Base-by-base conservation (phyloP, 192 early-diverging fungal species). In the Coemansia sp. region DNA sequence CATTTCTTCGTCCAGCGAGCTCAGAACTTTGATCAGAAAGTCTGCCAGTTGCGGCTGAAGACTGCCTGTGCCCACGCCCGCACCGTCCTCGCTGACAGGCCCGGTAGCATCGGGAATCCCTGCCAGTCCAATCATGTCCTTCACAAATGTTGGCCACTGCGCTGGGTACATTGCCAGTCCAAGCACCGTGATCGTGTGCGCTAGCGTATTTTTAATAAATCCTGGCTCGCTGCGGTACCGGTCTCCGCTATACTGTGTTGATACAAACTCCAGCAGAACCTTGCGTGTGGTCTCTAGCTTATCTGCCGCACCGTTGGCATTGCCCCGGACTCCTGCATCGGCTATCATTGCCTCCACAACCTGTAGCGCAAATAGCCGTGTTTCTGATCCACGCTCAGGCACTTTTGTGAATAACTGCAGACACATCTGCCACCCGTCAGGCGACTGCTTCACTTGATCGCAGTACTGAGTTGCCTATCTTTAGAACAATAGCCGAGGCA, bases 1-100 rank as follows among this genome's bases (percentile, higher is more conserved):
- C 67, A 98, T 85, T 66, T 95, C 91, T 31, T 95, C 94, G 72
- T 98, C 91, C 23, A 98, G 89, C 5, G 88, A 86, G 37, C 84
- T 66, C 40, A 88, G 84, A 25, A 96, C 79, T 57, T 88, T 87
- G 61, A 96, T 79, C 68, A 96, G 87, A 51, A 92, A 82, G 63
- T 93, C 89, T n/a, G 66, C 64, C 62, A 82, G 55, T n/a, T 48
- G 52, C 14, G 79, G 70, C 22, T 68, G 69, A 42, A 88, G 70
- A 59, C 85, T 82, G 9, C 83, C 78, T 26, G 66, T 67, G 50
- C 85, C 84, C 19, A 80, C 73, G n/a, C 75, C 72, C 8, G 75
- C 68, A 14, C 82, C 79, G 17, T 70, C 60, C 6, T 75, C 71
- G 37, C 75, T 75, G 37, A 77, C 44, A 2, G 82, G 60, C 17